Evolutionary conservation across 2,329 filamentous ascomycete species (phyloP).

Genomic region (Fusarium mexicanum): DNA sequence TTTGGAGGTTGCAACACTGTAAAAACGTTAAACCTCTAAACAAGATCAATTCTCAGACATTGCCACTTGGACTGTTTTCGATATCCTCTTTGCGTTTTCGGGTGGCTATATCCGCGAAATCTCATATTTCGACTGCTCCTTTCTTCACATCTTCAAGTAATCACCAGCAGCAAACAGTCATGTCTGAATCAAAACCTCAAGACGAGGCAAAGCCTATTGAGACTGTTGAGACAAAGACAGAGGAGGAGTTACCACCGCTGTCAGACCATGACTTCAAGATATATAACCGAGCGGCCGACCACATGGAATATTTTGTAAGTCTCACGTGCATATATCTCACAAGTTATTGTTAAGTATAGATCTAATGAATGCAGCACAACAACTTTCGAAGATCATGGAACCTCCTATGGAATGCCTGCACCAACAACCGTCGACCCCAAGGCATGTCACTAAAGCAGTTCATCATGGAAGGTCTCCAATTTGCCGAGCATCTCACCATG

Average conservation of each 20-base stretch:
- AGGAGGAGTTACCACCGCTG: constrained; percentile 65
- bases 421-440: constrained; percentile 64
- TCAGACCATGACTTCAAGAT: constrained; percentile 71
- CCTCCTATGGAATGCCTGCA: constrained; percentile 73
- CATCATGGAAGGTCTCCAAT: constrained; percentile 72
- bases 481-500: constrained; percentile 73
- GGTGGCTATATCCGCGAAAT: neutral
- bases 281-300: constrained; percentile 78
- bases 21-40: neutral
- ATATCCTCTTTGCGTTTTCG: neutral
- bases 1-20: constrained; percentile 4
- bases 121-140: neutral
- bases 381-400: constrained; percentile 82
- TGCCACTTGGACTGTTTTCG: neutral
- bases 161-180: constrained; percentile 19
- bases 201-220: constrained; percentile 11
- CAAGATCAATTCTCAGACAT: neutral
- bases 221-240: constrained; percentile 14
- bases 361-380: constrained; percentile 65
- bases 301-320: constrained; percentile 77
- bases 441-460: constrained; percentile 76
- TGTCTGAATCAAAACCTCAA: constrained; percentile 27
- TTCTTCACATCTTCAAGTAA: neutral
- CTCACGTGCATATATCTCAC: neutral
- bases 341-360: too few species aligned